Conservation (phyloP, 139 green algal species). For the Volvox reticuliferus region DNA sequence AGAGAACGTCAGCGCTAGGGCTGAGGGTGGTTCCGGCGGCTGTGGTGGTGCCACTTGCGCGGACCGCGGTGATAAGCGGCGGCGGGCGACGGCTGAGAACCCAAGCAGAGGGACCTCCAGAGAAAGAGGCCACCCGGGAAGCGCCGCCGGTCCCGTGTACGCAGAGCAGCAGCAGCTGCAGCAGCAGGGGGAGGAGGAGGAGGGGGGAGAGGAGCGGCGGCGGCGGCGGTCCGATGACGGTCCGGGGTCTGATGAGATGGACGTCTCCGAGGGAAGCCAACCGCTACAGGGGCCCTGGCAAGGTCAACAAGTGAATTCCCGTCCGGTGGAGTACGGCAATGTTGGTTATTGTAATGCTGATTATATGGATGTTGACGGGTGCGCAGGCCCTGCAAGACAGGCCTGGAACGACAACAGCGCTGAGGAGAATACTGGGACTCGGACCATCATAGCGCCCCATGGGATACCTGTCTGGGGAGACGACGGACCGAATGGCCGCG, state of each 20-base stretch:
- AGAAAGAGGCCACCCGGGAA: neutral
- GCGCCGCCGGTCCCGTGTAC: neutral
- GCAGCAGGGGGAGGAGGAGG: neutral
- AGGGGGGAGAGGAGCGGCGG: neutral
- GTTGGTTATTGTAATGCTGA: neutral
- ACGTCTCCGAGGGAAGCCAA: neutral
- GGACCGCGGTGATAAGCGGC: neutral
- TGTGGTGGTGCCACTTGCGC: neutral
- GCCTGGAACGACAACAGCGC: too few species aligned
- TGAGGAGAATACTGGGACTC: too few species aligned
- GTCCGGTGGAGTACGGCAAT: neutral
- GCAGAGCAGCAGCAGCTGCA: neutral
- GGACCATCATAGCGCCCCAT: too few species aligned
- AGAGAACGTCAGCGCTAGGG: neutral
- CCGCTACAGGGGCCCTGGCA: neutral
- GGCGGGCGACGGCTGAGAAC: neutral
- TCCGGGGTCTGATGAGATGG: neutral
- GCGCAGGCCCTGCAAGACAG: neutral
- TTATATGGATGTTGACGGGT: neutral
- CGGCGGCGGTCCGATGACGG: neutral
- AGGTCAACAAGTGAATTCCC: neutral
- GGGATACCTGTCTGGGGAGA: too few species aligned
- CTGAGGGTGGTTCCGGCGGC: neutral
- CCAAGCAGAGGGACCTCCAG: neutral
- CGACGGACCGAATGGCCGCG: neutral